Evolutionary conservation across 805 yeast genomes (phyloP), one percentile per base, ranked within the genome.

Genomic region (Sugiyamaella boreocaroliniensis): DNA sequence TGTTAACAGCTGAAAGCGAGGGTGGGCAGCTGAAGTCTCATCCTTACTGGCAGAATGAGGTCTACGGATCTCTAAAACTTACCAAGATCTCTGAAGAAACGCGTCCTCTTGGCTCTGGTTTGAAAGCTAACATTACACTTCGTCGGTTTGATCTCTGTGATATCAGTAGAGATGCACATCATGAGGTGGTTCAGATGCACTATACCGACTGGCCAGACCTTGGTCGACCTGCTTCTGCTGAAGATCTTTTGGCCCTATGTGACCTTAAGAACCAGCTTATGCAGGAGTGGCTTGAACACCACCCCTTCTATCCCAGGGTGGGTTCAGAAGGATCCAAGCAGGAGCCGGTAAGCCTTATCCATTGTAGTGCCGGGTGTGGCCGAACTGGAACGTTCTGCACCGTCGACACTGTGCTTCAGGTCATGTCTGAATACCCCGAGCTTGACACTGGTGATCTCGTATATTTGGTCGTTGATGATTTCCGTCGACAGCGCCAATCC

Each of bases 281-380:
- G 49, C 40, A 51, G 20, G 55, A 58, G 7, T 48, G 53, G 41
- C 26, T 40, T 22, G 15, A 16, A 2, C 26, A 19, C 32, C 43
- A 41, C 20, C 34, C 43, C 32, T 22, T 29, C 40, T 32, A 11
- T 32, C 37, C 37, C 12, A 4, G 37, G 37, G 26, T 22, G 26
- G 26, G 6, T 22, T 22, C 26, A 32, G 19, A 12, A 2, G 20
- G 48, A 14, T 18, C 16, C 12, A 29, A 29, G 20, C 43, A 15
- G 12, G 59, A 57, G 22, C 58, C 61, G 11, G 29, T 40, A 34
- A 18, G 43, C 20, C 63, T 89, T 44, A 88, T 86, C 42, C 98
- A 92, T 70, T 92, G 99, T 68, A 85, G 95, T 12, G 98, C 98
- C 1, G 99, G 99, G 0, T 92, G 97, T 68, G 99, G 99, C 9